Evolutionary conservation across 768 basidiomycete genomes (phyloP), one percentile per base, ranked within the genome.

Genomic region (Mycena pura): DNA sequence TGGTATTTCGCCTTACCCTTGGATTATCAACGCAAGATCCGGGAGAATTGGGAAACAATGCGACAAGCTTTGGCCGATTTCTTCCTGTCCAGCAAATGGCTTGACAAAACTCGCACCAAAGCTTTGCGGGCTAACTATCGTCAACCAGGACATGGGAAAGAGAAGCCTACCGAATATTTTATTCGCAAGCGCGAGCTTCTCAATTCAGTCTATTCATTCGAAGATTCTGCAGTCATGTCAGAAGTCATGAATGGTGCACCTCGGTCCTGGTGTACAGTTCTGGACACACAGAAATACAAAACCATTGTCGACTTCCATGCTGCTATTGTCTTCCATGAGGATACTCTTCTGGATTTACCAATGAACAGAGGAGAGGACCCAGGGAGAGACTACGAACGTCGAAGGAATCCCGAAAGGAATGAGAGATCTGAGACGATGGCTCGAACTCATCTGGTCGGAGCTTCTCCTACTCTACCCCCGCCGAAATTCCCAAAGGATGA

Each of bases 211-310:
- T 57, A 60, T 47, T 34, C 62, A 5, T 43, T 63, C 32, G 50
- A 51, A 4, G 68, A 73, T 34, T 51, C 68, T 9, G 69, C 72
- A 25, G 31, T 71, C 15, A 73, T 73, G 19, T 53, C 61, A 17
- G 68, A 70, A 52, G 56, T 73, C 24, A 69, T 72, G 68, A 58
- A 63, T 17, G 60, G 63, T 29, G 72, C 70, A n/a, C 72, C 72
- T 2, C 19, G 46, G 17, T 57, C 46, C 15, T 72, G 70, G 70
- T 32, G 45, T 15, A 60, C 64, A 10, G 19, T 64, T 3, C 63
- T 67, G 14, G 34, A 44, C 17, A 46, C 58, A 24, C 47, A 54
- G 1, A 8, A 29, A 1, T 68, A 61, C 39, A 5, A 17, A 1
- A 50, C 29, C 21, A 34, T 60, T 3, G n/a, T 51, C 2, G 67